These are phyloP conservation scores for Microdochium paspali DNA, from an alignment of 2,329 filamentous ascomycete species.

Conservation along the genomic window DNA sequence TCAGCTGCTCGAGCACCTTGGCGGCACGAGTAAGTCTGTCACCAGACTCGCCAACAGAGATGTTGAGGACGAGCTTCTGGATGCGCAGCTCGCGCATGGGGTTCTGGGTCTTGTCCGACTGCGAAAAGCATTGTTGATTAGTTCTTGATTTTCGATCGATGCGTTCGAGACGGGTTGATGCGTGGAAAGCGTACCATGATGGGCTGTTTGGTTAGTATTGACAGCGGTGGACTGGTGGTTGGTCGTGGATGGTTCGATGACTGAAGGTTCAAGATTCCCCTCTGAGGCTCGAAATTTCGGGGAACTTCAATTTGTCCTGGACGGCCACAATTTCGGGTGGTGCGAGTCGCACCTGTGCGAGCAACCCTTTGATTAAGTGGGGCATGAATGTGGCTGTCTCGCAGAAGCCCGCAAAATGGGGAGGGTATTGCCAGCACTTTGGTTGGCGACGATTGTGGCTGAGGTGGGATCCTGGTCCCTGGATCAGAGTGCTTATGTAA, in stretches of 20 bases:
- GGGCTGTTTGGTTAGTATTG: constrained; percentile 18
- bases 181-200: constrained; percentile 25
- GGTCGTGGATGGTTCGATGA: constrained; percentile 6
- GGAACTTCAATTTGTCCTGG: constrained; percentile 1
- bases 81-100: constrained; percentile 97
- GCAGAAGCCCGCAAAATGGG: neutral
- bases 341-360: neutral
- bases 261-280: constrained; percentile 2
- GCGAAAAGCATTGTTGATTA: constrained; percentile 19
- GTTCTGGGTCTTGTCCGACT: constrained; percentile 85
- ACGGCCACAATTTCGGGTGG: neutral
- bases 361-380: neutral
- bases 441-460: constrained; percentile 1
- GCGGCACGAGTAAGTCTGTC: constrained; percentile 99
- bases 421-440: neutral
- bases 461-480: neutral
- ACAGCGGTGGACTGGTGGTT: constrained; percentile 3
- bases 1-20: constrained; percentile 99
- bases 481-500: neutral
- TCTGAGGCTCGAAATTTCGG: constrained; percentile 7
- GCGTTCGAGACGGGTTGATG: constrained; percentile 23
- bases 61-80: constrained; percentile 67
- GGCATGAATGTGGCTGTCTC: neutral
- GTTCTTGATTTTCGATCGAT: constrained; percentile 27
- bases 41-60: constrained; percentile 98